These are phyloP conservation scores for Xerocomus potaroensis DNA, from an alignment of 768 basidiomycete species.

Conservation along the genomic window DNA sequence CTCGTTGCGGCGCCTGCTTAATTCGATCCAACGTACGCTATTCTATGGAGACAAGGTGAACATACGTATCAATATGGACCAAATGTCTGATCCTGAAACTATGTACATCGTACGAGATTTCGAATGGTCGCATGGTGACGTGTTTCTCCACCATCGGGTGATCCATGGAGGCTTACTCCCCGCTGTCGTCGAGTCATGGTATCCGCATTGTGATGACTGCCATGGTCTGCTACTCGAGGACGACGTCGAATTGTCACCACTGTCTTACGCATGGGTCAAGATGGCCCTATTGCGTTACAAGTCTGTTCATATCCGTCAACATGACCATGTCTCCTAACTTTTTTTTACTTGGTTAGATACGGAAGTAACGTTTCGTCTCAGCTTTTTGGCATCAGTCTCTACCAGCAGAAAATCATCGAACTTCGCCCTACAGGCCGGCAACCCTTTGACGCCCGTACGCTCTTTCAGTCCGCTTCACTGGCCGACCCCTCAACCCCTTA, in stretches of 20 bases:
- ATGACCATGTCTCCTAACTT: neutral
- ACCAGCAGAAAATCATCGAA: slow-evolving; percentile 82
- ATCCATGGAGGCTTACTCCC: slow-evolving; percentile 77
- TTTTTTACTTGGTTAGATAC: slow-evolving; percentile 51
- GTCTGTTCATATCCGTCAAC: slow-evolving; percentile 30
- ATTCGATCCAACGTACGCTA: slow-evolving; percentile 51
- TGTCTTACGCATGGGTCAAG: slow-evolving; percentile 85
- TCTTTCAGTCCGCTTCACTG: slow-evolving; percentile 47
- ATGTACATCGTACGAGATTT: slow-evolving; percentile 45
- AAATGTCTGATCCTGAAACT: slow-evolving; percentile 63
- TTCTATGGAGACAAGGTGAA: slow-evolving; percentile 69
- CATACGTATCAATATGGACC: slow-evolving; percentile 71
- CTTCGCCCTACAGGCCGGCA: slow-evolving; percentile 63
- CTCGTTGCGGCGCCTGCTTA: slow-evolving; percentile 64
- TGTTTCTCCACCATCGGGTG: slow-evolving; percentile 66
- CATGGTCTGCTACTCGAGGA: slow-evolving; percentile 84
- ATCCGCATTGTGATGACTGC: slow-evolving; percentile 64
- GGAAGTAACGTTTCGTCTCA: slow-evolving; percentile 40
- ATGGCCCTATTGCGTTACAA: slow-evolving; percentile 75
- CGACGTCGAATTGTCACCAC: slow-evolving; percentile 78
- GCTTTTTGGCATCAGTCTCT: slow-evolving; percentile 79
- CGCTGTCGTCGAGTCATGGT: slow-evolving; percentile 89
- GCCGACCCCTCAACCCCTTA: slow-evolving; percentile 58
- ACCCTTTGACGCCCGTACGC: slow-evolving; percentile 58
- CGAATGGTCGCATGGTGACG: slow-evolving; percentile 56